Base-by-base conservation (phyloP, 805 yeast species). In the Candida insectorum region DNA sequence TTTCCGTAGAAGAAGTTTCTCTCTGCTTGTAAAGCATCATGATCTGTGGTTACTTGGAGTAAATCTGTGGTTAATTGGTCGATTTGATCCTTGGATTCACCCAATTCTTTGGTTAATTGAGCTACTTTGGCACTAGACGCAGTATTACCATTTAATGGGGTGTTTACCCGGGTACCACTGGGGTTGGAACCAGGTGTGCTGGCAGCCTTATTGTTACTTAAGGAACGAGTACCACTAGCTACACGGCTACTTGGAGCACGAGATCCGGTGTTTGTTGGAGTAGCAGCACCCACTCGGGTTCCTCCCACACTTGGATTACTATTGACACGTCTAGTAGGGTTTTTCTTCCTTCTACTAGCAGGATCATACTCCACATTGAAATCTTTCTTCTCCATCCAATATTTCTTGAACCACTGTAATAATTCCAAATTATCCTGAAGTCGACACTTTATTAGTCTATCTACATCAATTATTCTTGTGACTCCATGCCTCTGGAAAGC, bases 401-500 rank as follows among this genome's bases (percentile, higher is more conserved):
- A 80, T 49, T 73, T 74, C 52, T 85, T 81, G 51, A 87, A 69
- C 96, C 96, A 93, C 62, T 93, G 99, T 43, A 89, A 64, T 49
- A 93, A 84, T 62, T 89, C 97, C 49, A 93, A 71, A 58, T 93
- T 93, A 53, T 91, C 97, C 57, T 93, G 98, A 47, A 93, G 75
- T 50, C 85, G 71, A 64, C 97, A 93, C 58, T 85, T 86, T 55
- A 85, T 77, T 39, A 93, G 69, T 42, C 73, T 71, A 39, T 86
- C 95, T 18, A 88, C 93, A 18, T 88, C 89, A 19, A 93, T 77
- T 12, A 75, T 71, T 48, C 87, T 79, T 36, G 80, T 77, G 41
- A 93, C 78, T 28, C 70, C 65, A 52, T 86, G 87, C 47, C 67
- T 76, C 22, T 75, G 70, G 51, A 93, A 87, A n/a, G 80, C 75